Base-by-base conservation (phyloP, 78 protist species). In the Paratrimastix pyriformis region DNA sequence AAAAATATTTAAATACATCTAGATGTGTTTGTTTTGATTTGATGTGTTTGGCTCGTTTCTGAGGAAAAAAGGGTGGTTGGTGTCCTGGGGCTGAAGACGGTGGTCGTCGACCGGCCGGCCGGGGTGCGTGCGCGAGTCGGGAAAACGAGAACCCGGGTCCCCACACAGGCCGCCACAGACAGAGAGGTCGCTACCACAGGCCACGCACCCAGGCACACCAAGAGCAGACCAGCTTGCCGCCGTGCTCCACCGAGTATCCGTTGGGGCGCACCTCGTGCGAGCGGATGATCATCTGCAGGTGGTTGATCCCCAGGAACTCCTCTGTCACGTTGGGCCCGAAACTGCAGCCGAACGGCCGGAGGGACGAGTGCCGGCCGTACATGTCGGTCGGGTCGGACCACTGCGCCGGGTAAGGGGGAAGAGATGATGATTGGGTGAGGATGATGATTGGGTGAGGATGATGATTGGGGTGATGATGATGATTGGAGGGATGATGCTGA, bases 191-290 rank as follows among this genome's bases (percentile, higher is more conserved):
- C n/a, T n/a, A n/a, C n/a, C n/a, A n/a, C n/a, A n/a, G n/a, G n/a
- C n/a, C n/a, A n/a, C n/a, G n/a, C n/a, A n/a, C n/a, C n/a, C n/a
- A n/a, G n/a, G n/a, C n/a, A n/a, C n/a, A n/a, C n/a, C n/a, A n/a
- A n/a, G n/a, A n/a, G n/a, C 11, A 62, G 11, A 62, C 68, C 40
- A 70, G 18, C 21, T 50, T 70, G 33, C 60, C 74, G 24, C 60
- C 60, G 21, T 70, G 74, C 52, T 70, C 74, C 33, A 50, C 45
- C 37, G 74, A 43, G 29, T 26, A 70, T 42, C 74, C 74, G 11
- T 43, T 21, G 13, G 13, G 40, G 13, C 60, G 13, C 13, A 50
- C 52, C 29, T 70, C 71, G 21, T 70, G 74, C 11, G 71, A 50
- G 71, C 74, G 52, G 45, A 70, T 39, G 29, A 70, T 39, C 11